Percentiles rank a stretch among this genome's conserved stretches.
phyloP scores from a whole-genome alignment of 371 early-diverging fungal species.

The Chytridium lagenaria region DNA sequence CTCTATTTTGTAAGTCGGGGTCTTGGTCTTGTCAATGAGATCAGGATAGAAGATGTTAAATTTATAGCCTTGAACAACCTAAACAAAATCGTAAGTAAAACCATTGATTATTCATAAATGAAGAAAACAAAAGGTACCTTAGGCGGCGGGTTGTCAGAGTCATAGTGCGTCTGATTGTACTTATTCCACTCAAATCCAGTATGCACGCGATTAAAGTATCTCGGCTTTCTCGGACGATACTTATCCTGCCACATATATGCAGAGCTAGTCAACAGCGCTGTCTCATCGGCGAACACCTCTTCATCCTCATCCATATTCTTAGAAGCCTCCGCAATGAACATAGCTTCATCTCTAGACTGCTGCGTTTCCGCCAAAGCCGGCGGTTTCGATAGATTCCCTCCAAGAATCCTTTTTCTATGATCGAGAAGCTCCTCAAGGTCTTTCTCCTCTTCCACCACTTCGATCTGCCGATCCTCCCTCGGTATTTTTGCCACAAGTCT shows the following conservation, averaged over 20 bases:
- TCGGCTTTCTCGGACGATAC: constrained; percentile 92
- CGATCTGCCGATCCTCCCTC: constrained; percentile 63
- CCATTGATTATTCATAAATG: background rate
- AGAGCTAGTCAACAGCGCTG: constrained; percentile 65
- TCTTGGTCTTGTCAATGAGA: constrained; percentile 83
- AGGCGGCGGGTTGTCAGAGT: constrained; percentile 95
- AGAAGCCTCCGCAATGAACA: constrained; percentile 64
- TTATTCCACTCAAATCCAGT: constrained; percentile 98
- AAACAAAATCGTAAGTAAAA: background rate
- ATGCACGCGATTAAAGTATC: constrained; percentile 93
- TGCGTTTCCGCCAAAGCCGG: background rate
- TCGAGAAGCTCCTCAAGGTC: constrained; percentile 62
- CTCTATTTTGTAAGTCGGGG: constrained; percentile 87
- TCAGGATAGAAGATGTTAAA: constrained; percentile 96
- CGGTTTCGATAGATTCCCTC: background rate
- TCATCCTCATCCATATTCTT: constrained; percentile 82
- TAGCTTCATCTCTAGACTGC: constrained; percentile 24
- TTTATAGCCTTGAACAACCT: constrained; percentile 95
- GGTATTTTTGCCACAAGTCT: constrained; percentile 57
- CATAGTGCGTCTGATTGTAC: constrained; percentile 97
- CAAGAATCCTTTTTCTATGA: constrained; percentile 20
- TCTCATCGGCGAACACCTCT: constrained; percentile 81
- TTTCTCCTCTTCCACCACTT: constrained; percentile 66
- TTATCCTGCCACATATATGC: constrained; percentile 70
- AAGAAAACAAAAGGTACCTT: constrained; percentile 56